Conservation (phyloP, 768 basidiomycete species). For the Cystobasidium tubakii region DNA sequence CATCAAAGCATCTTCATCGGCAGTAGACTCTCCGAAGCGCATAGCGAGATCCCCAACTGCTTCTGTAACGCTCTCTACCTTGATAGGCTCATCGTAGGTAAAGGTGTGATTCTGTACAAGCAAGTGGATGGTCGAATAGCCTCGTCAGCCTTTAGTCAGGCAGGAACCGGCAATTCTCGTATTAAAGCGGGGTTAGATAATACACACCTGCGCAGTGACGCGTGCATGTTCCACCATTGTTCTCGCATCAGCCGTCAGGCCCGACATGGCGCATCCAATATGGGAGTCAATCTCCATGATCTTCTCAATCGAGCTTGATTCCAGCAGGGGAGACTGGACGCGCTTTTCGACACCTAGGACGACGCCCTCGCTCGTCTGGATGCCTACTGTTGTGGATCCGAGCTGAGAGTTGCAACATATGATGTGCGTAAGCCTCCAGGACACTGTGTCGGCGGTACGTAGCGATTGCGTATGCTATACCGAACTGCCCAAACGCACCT, state of each 20-base stretch:
- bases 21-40: conserved; percentile 92
- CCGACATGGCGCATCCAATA: conserved; percentile 95
- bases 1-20: conserved; percentile 39
- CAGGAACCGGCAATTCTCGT: not conserved
- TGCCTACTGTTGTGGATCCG: conserved; percentile 94
- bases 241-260: conserved; percentile 89
- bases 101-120: conserved; percentile 71
- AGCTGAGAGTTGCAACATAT: conserved; percentile 57
- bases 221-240: conserved; percentile 99
- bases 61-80: conserved; percentile 95
- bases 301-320: conserved; percentile 93
- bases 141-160: not conserved
- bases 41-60: conserved; percentile 95
- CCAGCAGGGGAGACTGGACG: conserved; percentile 90
- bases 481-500: conserved; percentile 56
- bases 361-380: conserved; percentile 81
- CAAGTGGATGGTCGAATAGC: not conserved
- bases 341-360: conserved; percentile 97
- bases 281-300: conserved; percentile 99
- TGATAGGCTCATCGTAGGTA: conserved; percentile 93
- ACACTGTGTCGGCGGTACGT: not conserved
- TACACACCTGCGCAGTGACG: conserved; percentile 64
- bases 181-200: not conserved
- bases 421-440: not conserved
- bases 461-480: not conserved